phyloP scores from a whole-genome alignment of 495 filamentous ascomycete genomes.

The Pseudotulostoma volvatum region DNA sequence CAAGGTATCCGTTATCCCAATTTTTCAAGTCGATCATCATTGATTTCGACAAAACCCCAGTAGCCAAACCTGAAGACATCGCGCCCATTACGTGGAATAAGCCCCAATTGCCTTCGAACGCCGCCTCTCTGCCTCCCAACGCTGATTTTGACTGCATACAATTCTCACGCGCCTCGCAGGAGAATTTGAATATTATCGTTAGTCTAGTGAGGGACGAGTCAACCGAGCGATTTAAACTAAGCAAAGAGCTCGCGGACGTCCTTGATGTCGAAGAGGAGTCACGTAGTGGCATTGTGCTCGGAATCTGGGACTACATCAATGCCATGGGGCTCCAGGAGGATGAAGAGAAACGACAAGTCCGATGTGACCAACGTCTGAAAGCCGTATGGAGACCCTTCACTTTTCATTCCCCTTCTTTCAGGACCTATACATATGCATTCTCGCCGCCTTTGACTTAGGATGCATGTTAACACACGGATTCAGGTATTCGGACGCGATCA shows the following conservation, averaged over 20 bases:
- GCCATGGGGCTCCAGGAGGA: constrained; percentile 77
- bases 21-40: constrained; percentile 88
- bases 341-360: constrained; percentile 79
- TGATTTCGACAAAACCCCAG: constrained; percentile 55
- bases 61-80: constrained; percentile 30
- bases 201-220: constrained; percentile 74
- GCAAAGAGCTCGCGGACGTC: constrained; percentile 62
- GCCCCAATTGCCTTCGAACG: constrained; percentile 37
- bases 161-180: constrained; percentile 81
- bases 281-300: constrained; percentile 68
- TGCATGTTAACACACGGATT: constrained; percentile 5
- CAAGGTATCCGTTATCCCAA: constrained; percentile 58
- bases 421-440: no score
- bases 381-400: constrained; percentile 35
- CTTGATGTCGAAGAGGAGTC: constrained; percentile 79
- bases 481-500: constrained; percentile 66
- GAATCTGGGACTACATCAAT: constrained; percentile 89
- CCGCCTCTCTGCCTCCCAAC: constrained; percentile 25
- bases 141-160: constrained; percentile 82
- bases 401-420: background rate
- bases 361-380: constrained; percentile 68
- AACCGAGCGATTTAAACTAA: constrained; percentile 68
- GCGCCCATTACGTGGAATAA: constrained; percentile 61
- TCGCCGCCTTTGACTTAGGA: no score
- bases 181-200: constrained; percentile 82